Base-by-base conservation (phyloP, 352 stramenopile genomes). In the Globisporangium megalacanthum region DNA sequence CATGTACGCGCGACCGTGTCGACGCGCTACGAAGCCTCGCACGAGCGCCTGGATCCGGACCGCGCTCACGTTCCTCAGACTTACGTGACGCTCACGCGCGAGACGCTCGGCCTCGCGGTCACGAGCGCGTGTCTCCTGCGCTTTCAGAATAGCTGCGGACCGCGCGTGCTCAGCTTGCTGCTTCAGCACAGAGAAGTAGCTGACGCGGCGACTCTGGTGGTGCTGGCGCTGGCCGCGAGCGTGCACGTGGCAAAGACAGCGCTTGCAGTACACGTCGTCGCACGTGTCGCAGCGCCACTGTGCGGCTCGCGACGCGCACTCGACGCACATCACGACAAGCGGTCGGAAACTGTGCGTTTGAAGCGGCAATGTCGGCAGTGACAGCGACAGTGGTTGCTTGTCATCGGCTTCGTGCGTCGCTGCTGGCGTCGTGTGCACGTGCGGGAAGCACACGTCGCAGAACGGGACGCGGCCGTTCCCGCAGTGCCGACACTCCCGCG, bases 241-340 rank as follows among this genome's bases (percentile, higher is more conserved):
- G 42, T 91, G 79, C 14, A 72, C 68, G 10, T 57, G 58, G 8
- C 72, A 75, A 49, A 91, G 61, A 33, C 81, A 91, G 4, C 79
- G 69, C 59, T 91, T 91, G 62, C 81, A 91, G 54, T 75, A 91
- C 5, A 72, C 63, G 31, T 91, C 81, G 14, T 76, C 54, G 44
- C 81, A 91, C 4, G 72, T 73, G 20, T 80, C 66, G 45, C 81
- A 91, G 6, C 64, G 60, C 81, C 81, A 91, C 61, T 91, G 81
- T 11, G 77, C 81, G 6, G 82, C 79, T 33, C 70, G 68, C 5
- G 64, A 49, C 4, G 70, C 68, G 46, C 81, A 91, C 44, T 89
- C 77, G 19, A 69, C 54, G 45, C 81, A 91, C 69, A 86, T 84
- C 2, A 91, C 77, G 9, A 91, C 79, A 10, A 88, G 55, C 17